Evolutionary conservation across 345 rosid genomes (phyloP), one percentile per base, ranked within the genome.

Genomic region (Linum tenue): DNA sequence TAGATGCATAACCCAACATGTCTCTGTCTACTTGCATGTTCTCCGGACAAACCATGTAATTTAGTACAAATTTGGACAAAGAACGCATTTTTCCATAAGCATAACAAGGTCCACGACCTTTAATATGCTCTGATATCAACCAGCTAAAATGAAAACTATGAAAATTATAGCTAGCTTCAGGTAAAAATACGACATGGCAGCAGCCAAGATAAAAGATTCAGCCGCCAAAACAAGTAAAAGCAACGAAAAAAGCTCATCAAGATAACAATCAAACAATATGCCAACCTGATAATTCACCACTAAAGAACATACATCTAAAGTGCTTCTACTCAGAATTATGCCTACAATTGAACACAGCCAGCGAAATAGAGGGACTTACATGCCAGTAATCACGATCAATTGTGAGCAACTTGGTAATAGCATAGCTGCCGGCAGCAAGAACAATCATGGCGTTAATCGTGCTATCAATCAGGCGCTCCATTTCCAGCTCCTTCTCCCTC

Each of bases 371-470:
- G 31, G 31, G 36, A 67, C 85, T 75, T 78, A 84, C 99, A 8
- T 90, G 99, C 99, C 99, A 94, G 67, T 84, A 90, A 78, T 90
- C 87, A 22, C 78, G 87, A 74, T 94, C 92, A 55, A 94, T 88
- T 39, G 97, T 90, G 63, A 94, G 88, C 85, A 94, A 73, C 81
- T 84, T 94, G 75, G 95, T 79, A 38, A 90, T 70, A 68, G 91
- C 97, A 71, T 59, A 90, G 80, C 87, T 71, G 77, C 97, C 90
- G 57, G 91, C 91, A 67, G 87, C 91, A 60, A 94, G 71, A 74
- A 85, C 99, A 55, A 94, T 79, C 57, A 80, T 71, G 16, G 92
- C 99, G 69, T 90, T 94, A 14, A 90, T 82, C 56, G 67, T 78
- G 77, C 95, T 75, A 82, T 88, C 92, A 3, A 85, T 67, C 63